Evolutionary conservation across 2,329 filamentous ascomycete genomes (phyloP), one percentile per base, ranked within the genome.

Genomic region (Fusarium pseudoanthophilum): DNA sequence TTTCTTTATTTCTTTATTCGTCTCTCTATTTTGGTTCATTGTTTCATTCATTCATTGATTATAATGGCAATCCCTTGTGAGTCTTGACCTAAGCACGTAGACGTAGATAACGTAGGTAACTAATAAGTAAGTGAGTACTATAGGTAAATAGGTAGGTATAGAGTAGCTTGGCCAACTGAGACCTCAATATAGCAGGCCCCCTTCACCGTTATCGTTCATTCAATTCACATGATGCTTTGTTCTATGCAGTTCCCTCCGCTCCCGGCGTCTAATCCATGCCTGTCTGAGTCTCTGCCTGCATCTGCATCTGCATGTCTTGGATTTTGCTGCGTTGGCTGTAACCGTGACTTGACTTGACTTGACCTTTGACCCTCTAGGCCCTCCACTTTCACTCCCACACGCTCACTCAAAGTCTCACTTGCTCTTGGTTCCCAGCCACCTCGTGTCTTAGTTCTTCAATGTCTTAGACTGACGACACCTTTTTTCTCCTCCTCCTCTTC

Each of bases 181-280:
- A 52, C 49, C 49, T 36, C 32, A 62, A n/a, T 57, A 63, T 60
- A 36, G 26, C 36, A 28, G 10, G 36, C 26, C 26, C 36, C 32
- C 32, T n/a, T 18, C 24, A 21, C 32, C 24, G 48, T 51, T 39
- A 64, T 32, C 24, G 39, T 65, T 45, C 46, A 62, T 60, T 75
- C 76, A 77, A 62, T 60, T 75, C 76, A 77, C 76, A 77, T 77
- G 76, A 77, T 74, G 67, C 63, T 69, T 68, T 69, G 73, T 77
- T 49, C 64, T 64, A 67, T 70, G 66, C 66, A 69, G 57, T 49
- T 55, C 34, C 61, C 69, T 71, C 73, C 60, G 76, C 75, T 66
- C 74, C 73, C 67, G 72, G 75, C 66, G 75, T 62, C 74, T 73
- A 70, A 65, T 39, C 34, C 34, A 52, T 34, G 24, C 60, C 15